phyloP scores from a whole-genome alignment of 2,329 filamentous ascomycete genomes.

The Pezicula radicicola region DNA sequence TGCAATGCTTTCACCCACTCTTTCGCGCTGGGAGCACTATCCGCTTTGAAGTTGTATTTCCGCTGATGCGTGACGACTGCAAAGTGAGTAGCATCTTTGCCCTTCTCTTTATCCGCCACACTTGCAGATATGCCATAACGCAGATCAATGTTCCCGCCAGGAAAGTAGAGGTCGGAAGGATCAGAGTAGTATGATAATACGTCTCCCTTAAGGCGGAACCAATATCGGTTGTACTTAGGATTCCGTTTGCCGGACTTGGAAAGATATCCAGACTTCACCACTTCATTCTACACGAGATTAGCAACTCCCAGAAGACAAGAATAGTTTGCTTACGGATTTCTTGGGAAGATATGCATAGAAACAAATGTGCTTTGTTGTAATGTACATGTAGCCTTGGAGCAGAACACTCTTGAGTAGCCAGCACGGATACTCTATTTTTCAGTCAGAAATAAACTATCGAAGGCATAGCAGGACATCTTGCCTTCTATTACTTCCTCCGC shows the following conservation, averaged over 20 bases:
- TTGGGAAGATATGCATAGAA: conserved; percentile 98
- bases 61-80: conserved; percentile 78
- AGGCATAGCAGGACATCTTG: conserved; percentile 29
- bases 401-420: conserved; percentile 90
- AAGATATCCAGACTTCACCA: conserved; percentile 83
- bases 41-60: conserved; percentile 84
- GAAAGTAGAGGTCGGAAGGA: conserved; percentile 84
- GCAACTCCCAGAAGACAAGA: neutral
- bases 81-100: conserved; percentile 73
- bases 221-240: conserved; percentile 84
- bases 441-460: conserved; percentile 11
- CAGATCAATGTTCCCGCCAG: conserved; percentile 86
- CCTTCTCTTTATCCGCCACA: conserved; percentile 68
- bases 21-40: conserved; percentile 82
- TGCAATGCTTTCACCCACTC: conserved; percentile 96
- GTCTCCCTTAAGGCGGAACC: conserved; percentile 90
- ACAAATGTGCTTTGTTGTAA: conserved; percentile 88
- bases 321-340: conserved; percentile 64
- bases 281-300: conserved; percentile 53
- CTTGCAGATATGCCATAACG: conserved; percentile 88
- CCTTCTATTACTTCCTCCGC: conserved; percentile 82
- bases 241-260: conserved; percentile 87
- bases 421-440: conserved; percentile 75
- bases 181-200: conserved; percentile 87
- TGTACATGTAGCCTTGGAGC: conserved; percentile 93